Base-by-base conservation (phyloP, 164 flowering plant genomes). In the Cinnamomum chago region DNA sequence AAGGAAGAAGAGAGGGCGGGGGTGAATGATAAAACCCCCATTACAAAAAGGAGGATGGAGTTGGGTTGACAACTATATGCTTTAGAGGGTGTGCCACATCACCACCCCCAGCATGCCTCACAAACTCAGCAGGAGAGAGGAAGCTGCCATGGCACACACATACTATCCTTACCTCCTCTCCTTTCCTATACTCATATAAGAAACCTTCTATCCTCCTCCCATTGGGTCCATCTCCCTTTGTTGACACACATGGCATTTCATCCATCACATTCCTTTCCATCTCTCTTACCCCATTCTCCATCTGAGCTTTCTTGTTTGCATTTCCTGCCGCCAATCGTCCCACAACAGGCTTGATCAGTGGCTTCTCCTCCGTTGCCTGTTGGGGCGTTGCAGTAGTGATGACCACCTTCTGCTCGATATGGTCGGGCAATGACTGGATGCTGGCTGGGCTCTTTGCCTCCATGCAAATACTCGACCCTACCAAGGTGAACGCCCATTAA, bases 141-240 rank as follows among this genome's bases (percentile, higher is more conserved):
- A 85, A 90, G 72, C 74, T 85, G 6, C 98, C 98, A 81, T 94
- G 98, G 79, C 98, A 94, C 55, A 91, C 90, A 73, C 98, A 94
- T 3, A 94, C 88, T 35, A 94, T 94, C 58, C 86, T 90, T 70
- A 92, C 90, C 58, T 91, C 92, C 71, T 94, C 96, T 0, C 93
- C 91, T 27, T 87, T 90, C 80, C 76, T 77, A 75, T 87, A 94
- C 72, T 84, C 76, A 79, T 90, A 91, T 6, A 94, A 83, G 73
- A 94, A 86, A 1, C 98, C 97, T n/a, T 91, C 92, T 10, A 92
- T 70, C 64, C 81, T 82, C 77, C 79, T 85, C 4, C 92, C 95
- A 50, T 91, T 84, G 13, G 94, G 92, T 0, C 98, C 98, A 75
- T 80, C 83, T 23, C 88, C 92, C 72, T 50, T 90, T 1, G 98